Base-by-base conservation (phyloP, 768 basidiomycete genomes). In the Galerina marginata region DNA sequence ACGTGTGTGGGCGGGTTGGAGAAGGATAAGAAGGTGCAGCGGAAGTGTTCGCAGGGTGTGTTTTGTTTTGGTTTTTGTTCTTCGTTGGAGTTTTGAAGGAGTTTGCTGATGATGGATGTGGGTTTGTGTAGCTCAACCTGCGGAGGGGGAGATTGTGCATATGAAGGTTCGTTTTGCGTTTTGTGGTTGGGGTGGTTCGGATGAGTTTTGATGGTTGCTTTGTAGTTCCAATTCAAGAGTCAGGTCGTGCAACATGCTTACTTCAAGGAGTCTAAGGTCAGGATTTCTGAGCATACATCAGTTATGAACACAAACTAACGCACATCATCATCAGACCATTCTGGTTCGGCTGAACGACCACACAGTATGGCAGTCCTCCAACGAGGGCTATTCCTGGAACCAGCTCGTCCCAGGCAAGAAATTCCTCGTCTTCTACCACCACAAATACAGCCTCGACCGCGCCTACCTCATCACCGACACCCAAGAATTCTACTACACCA, bases 371-470 rank as follows among this genome's bases (percentile, higher is more conserved):
- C 95, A 98, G 77, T 97, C 95, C 1, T 87, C 86, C 67, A 98
- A 95, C 70, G 96, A 99, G 74, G 97, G 96, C 1, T 95, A 93
- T 74, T 88, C 88, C 0, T 99, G 96, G 96, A 81, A 82, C 44
- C 88, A 86, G 60, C 81, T 89, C 12, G 76, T 72, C 69, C 81
- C 85, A 0, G 79, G 77, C 1, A 80, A 89, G 59, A 83, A 80
- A 14, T 91, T 98, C 79, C 76, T 97, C 38, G 87, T 83, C 0
- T 91, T 98, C 75, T 91, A 91, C 67, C 92, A 96, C 78, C 96
- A 99, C 79, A 76, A 82, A 36, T 91, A 90, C 76, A 74, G 85
- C 16, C 65, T 81, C 49, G 93, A 93, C 61, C 91, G 96, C 10
- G 96, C 95, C 2, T 99, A 92, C 76, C 87, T 99, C 63, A 85